Base-by-base conservation (phyloP, 305 asterid genomes). In the Ruellia speciosa region DNA sequence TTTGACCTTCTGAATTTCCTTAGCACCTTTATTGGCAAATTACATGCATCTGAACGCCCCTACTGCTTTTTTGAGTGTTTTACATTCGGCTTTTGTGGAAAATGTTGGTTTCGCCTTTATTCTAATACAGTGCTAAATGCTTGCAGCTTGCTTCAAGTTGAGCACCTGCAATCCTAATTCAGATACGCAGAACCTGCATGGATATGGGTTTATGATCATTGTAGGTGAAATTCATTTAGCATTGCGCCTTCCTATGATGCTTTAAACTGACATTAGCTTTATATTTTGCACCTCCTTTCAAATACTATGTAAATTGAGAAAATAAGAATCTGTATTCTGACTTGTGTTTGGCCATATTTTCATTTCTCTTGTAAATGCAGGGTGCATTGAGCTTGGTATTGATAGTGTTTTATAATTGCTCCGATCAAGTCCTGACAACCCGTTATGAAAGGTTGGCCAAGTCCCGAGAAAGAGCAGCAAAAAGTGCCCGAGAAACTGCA, bases 391-490 rank as follows among this genome's bases (percentile, higher is more conserved):
- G 81, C 82, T 79, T 88, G 83, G 74, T 86, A 63, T 75, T 92
- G 63, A 75, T 85, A 66, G 68, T 92, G 59, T 77, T 92, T 64
- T 92, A 92, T 73, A 92, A 88, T 77, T 92, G 79, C 83, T 92
- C 99, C 43, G 99, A 86, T 71, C 99, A 84, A 79, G 85, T 92
- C 70, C 84, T 92, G 69, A 76, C 85, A 50, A 92, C 94, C 60
- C 87, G 95, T 59, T 75, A 88, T 56, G 85, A 72, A 74, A 75
- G 97, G 79, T 50, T 82, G 69, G 97, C 99, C 49, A 86, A 79
- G 79, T 92, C 99, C 60, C 77, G 99, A 81, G 97, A 92, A 78
- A 76, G 87, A 68, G 97, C 99, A 35, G 85, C 94, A 61, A 81
- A 78, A 76, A 83, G 89, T 57, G 97, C 99, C 46, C 81, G 97